Conservation (phyloP, 2,329 filamentous ascomycete genomes). For the Fusarium decemcellulare region DNA sequence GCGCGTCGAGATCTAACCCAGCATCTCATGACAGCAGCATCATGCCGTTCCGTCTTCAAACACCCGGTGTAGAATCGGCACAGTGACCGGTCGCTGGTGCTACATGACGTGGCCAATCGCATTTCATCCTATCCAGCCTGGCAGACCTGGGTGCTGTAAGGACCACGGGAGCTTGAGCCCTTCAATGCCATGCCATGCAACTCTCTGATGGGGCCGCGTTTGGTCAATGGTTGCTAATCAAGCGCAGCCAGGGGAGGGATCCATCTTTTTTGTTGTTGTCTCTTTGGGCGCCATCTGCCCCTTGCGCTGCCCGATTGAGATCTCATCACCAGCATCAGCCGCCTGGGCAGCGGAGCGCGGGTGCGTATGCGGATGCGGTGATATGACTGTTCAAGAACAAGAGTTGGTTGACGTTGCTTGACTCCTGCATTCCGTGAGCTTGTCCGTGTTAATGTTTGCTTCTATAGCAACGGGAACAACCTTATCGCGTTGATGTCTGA, state of each 20-base stretch:
- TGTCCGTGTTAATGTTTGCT: constrained; percentile 9
- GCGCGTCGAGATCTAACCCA: constrained; percentile 19
- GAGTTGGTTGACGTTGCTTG: background rate
- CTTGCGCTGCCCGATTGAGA: constrained; percentile 45
- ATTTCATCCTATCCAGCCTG: constrained; percentile 9
- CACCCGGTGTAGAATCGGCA: constrained; percentile 24
- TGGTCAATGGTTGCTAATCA: constrained; percentile 46
- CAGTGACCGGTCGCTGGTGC: constrained; percentile 23
- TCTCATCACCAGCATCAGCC: constrained; percentile 41
- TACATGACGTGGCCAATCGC: constrained; percentile 39
- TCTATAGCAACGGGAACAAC: constrained; percentile 31
- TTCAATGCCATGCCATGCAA: constrained; percentile 11
- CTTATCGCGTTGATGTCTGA: constrained; percentile 27
- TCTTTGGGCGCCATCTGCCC: constrained; percentile 32
- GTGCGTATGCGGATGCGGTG: background rate
- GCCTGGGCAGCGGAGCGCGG: background rate
- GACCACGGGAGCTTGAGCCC: constrained; percentile 7
- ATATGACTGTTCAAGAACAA: constrained; percentile 9
- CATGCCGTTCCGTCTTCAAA: constrained; percentile 27
- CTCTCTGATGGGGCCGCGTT: constrained; percentile 19
- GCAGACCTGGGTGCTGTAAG: constrained; percentile 12
- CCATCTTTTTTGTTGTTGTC: constrained; percentile 21
- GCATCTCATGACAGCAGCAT: constrained; percentile 39
- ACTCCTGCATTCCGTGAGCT: constrained; percentile 7
- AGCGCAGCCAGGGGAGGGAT: constrained; percentile 35